Percentiles rank a stretch among this genome's conserved stretches.
Evolutionary conservation across 2,329 filamentous ascomycete species (phyloP).

Genomic region (Dactylellina parvicollis): DNA sequence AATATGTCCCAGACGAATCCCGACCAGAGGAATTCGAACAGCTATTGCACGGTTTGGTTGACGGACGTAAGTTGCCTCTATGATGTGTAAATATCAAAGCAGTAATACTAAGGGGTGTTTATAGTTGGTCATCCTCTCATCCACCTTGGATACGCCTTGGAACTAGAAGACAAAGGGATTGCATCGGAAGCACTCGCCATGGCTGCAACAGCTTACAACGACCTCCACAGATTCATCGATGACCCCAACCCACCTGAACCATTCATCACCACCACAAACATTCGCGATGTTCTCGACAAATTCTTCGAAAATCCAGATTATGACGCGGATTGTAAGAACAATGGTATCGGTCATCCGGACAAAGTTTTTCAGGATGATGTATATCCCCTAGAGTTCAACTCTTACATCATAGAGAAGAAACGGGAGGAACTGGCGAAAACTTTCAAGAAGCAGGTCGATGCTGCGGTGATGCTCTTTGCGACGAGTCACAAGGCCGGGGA

Average conservation of each 20-base stretch:
- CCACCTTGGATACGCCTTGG: conserved; percentile 74
- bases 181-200: conserved; percentile 88
- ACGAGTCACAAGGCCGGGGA: conserved; percentile 66
- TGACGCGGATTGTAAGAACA: conserved; percentile 70
- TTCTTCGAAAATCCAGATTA: conserved; percentile 76
- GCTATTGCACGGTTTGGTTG: conserved; percentile 80
- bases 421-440: conserved; percentile 20
- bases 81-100: background rate
- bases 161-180: conserved; percentile 83
- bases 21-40: conserved; percentile 16
- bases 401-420: conserved; percentile 16
- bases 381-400: conserved; percentile 65
- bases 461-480: conserved; percentile 71
- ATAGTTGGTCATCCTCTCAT: conserved; percentile 34
- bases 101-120: conserved; percentile 10
- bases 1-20: conserved; percentile 69
- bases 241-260: conserved; percentile 62
- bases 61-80: conserved; percentile 72
- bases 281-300: conserved; percentile 75
- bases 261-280: conserved; percentile 61
- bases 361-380: conserved; percentile 76
- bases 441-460: conserved; percentile 43
- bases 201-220: conserved; percentile 69
- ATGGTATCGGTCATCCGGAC: conserved; percentile 72
- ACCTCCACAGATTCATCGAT: conserved; percentile 75